These are phyloP conservation scores for Ramaria rubella DNA, from an alignment of 768 basidiomycete genomes.

Conservation along the genomic window DNA sequence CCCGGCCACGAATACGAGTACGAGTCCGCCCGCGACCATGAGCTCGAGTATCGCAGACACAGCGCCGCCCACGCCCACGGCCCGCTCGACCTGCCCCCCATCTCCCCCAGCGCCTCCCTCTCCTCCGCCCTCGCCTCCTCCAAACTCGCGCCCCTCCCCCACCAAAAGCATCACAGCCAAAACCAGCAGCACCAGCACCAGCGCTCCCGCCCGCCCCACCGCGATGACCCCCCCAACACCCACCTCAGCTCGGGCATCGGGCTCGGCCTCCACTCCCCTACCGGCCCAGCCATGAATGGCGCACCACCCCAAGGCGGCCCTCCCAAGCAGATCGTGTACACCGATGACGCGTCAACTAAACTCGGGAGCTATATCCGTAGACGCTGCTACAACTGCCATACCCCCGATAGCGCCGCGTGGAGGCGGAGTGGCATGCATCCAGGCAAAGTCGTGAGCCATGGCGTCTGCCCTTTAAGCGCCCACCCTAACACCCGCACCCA, in stretches of 20 bases:
- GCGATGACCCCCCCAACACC: constrained; percentile 32
- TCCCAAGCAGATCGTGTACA: constrained; percentile 45
- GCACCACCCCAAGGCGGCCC: constrained; percentile 32
- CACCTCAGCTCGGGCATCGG: constrained; percentile 24
- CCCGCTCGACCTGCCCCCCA: not conserved
- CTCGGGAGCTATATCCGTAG: constrained; percentile 69
- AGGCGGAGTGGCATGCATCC: constrained; percentile 68
- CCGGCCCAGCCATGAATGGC: constrained; percentile 31
- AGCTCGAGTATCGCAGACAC: not conserved
- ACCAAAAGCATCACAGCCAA: constrained; percentile 10
- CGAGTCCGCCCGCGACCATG: not conserved
- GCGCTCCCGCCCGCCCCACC: constrained; percentile 13
- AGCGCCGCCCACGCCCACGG: not conserved
- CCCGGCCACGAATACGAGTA: not conserved
- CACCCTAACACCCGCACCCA: not conserved
- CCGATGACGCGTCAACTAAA: constrained; percentile 77
- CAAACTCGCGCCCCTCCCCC: not conserved
- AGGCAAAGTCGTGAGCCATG: constrained; percentile 60
- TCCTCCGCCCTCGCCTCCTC: constrained; percentile 2
- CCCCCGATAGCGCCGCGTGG: constrained; percentile 82
- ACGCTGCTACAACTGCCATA: constrained; percentile 80
- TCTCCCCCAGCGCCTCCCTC: not conserved
- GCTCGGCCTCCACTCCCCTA: constrained; percentile 23
- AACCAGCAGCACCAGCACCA: no score
- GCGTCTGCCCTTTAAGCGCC: not conserved